Conservation (phyloP, 192 early-diverging fungal species). For the Coemansia sp. region DNA sequence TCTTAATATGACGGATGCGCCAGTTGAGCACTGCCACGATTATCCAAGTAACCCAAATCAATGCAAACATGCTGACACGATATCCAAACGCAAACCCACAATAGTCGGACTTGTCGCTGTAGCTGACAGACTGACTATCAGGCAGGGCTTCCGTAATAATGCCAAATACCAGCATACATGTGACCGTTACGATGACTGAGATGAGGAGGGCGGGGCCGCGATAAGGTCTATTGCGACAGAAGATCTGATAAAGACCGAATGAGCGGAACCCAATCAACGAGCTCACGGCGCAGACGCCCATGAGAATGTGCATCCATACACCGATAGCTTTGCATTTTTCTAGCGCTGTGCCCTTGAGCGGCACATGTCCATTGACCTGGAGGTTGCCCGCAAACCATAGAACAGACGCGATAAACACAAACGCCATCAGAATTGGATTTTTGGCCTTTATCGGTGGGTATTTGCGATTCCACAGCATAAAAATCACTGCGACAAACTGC, state of each 20-base stretch:
- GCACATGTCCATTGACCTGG: conserved; percentile 50
- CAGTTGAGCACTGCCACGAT: conserved; percentile 31
- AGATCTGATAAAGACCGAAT: background rate
- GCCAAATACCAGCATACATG: conserved; percentile 29
- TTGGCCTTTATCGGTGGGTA: conserved; percentile 58
- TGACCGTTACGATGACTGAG: conserved; percentile 5
- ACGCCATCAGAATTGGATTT: conserved; percentile 51
- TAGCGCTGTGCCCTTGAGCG: conserved; percentile 19
- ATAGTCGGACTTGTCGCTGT: conserved; percentile 16
- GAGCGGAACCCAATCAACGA: conserved; percentile 27
- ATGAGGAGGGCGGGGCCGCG: conserved; percentile 3
- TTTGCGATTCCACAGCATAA: conserved; percentile 48
- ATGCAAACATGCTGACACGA: conserved; percentile 35
- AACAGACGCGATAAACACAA: conserved; percentile 28
- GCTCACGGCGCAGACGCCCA: conserved; percentile 38
- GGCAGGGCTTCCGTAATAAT: conserved; percentile 39
- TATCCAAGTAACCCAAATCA: conserved; percentile 46
- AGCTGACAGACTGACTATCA: conserved; percentile 14
- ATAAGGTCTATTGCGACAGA: conserved; percentile 7
- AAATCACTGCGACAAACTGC: conserved; percentile 26
- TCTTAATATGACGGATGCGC: conserved; percentile 52
- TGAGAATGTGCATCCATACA: conserved; percentile 47
- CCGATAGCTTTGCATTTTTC: conserved; percentile 44
- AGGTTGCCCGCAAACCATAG: conserved; percentile 57
- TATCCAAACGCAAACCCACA: conserved; percentile 31